phyloP scores from a whole-genome alignment of 305 asterid species.

The Lippia alba region DNA sequence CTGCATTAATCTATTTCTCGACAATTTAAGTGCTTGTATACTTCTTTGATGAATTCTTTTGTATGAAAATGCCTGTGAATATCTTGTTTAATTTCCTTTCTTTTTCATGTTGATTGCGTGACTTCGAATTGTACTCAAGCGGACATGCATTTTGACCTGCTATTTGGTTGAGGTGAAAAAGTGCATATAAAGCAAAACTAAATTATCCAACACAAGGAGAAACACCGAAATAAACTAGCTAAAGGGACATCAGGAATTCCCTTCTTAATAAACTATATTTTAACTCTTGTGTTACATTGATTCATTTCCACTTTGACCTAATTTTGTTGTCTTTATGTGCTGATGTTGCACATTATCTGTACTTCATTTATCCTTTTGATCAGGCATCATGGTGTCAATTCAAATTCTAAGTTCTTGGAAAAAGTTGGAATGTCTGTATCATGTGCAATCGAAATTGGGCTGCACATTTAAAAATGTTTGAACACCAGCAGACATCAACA shows the following conservation, averaged over 20 bases:
- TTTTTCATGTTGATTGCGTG: conserved; percentile 22
- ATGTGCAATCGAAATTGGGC: conserved; percentile 16
- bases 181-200: too few species aligned
- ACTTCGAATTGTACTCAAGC: conserved; percentile 1
- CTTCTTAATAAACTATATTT: conserved; percentile 4
- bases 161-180: too few species aligned
- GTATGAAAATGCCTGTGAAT: background rate
- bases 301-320: background rate
- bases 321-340: background rate
- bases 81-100: background rate
- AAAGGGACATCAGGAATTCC: too few species aligned
- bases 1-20: conserved; percentile 7
- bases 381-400: conserved; percentile 7
- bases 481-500: too few species aligned
- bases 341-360: background rate
- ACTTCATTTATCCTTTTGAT: background rate
- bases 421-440: conserved; percentile 19
- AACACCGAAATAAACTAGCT: too few species aligned
- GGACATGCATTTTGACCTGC: background rate
- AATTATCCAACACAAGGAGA: too few species aligned
- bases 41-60: conserved; percentile 20
- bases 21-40: conserved; percentile 13
- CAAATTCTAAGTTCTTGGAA: background rate
- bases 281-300: conserved; percentile 1
- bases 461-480: background rate